phyloP scores from a whole-genome alignment of 2,329 filamentous ascomycete species.

The Coniella lustricola region DNA sequence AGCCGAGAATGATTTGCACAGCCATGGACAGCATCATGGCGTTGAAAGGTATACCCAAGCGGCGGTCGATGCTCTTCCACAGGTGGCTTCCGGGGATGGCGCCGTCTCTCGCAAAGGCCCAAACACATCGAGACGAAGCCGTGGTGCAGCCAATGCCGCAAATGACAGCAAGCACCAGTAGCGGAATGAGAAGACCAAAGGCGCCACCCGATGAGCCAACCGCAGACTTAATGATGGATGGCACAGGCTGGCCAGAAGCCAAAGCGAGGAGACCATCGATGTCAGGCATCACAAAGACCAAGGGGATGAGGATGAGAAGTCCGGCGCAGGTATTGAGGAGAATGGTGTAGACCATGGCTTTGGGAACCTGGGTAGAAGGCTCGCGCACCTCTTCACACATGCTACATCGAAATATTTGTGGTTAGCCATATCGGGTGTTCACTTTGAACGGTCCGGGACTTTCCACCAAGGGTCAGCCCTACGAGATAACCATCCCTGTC shows the following conservation, averaged over 20 bases:
- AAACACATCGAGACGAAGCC: slow-evolving; percentile 59
- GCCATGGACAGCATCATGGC: slow-evolving; percentile 66
- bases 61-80: slow-evolving; percentile 56
- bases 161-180: slow-evolving; percentile 59
- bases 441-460: background rate
- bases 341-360: slow-evolving; percentile 64
- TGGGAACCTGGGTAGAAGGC: slow-evolving; percentile 61
- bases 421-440: slow-evolving; percentile 3
- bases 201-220: slow-evolving; percentile 54
- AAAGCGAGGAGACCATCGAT: slow-evolving; percentile 47
- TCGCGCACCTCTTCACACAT: slow-evolving; percentile 69
- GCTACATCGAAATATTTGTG: slow-evolving; percentile 27
- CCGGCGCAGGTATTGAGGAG: slow-evolving; percentile 60
- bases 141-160: slow-evolving; percentile 66
- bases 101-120: slow-evolving; percentile 64
- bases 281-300: slow-evolving; percentile 63
- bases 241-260: slow-evolving; percentile 54
- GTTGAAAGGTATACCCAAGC: slow-evolving; percentile 59
- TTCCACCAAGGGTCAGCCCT: slow-evolving; percentile 28
- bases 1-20: slow-evolving; percentile 54
- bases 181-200: slow-evolving; percentile 55
- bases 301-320: slow-evolving; percentile 60
- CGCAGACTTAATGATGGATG: slow-evolving; percentile 55
- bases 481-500: slow-evolving; percentile 75
- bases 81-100: slow-evolving; percentile 56